Conservation (phyloP, 2,329 filamentous ascomycete genomes). For the Fusarium nygamai region DNA sequence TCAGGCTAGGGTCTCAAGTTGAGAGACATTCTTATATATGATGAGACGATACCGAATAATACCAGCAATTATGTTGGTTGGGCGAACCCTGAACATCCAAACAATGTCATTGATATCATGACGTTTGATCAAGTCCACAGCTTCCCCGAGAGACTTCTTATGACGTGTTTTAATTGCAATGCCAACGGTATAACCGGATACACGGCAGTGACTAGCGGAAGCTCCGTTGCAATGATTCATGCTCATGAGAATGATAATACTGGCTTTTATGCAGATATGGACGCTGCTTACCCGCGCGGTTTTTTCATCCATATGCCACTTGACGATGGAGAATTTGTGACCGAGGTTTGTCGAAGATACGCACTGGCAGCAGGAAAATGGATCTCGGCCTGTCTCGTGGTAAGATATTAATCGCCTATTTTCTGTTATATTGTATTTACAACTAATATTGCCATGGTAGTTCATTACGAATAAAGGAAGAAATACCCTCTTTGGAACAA, state of each 20-base stretch:
- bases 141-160: slow-evolving; percentile 5
- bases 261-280: slow-evolving; percentile 13
- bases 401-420: background rate
- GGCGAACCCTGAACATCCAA: slow-evolving; percentile 11
- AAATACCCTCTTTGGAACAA: slow-evolving; percentile 13
- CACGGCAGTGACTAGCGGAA: slow-evolving; percentile 5
- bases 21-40: slow-evolving; percentile 6
- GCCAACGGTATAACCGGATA: slow-evolving; percentile 7
- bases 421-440: background rate
- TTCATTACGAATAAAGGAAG: slow-evolving; percentile 16
- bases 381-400: slow-evolving; percentile 15
- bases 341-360: slow-evolving; percentile 18
- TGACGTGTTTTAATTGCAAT: slow-evolving; percentile 16
- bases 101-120: slow-evolving; percentile 6
- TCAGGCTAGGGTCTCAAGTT: slow-evolving; percentile 2
- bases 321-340: slow-evolving; percentile 17
- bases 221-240: background rate
- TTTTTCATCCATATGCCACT: slow-evolving; percentile 22
- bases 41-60: background rate
- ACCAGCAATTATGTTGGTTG: slow-evolving; percentile 8
- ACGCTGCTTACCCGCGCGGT: background rate
- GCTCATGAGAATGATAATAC: background rate
- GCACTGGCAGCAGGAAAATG: background rate
- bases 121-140: background rate
- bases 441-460: background rate